These are phyloP conservation scores for Pseudogymnoascus sp. DNA, from an alignment of 2,329 filamentous ascomycete genomes.

Conservation along the genomic window DNA sequence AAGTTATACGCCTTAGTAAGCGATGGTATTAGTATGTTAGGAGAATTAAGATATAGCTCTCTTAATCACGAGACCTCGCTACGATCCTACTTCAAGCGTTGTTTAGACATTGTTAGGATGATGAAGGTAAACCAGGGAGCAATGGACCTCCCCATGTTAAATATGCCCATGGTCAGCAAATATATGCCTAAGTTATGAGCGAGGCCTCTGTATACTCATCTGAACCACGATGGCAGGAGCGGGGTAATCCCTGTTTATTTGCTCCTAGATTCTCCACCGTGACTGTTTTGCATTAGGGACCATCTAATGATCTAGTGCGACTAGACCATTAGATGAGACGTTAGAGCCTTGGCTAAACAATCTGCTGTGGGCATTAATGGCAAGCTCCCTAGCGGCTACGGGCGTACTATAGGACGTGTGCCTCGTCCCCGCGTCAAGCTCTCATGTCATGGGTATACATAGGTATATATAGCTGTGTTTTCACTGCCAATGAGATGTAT, in stretches of 20 bases:
- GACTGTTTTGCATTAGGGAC: neutral
- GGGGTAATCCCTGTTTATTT: neutral
- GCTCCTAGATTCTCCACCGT: neutral
- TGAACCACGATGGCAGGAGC: neutral
- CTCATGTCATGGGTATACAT: neutral
- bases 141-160: neutral
- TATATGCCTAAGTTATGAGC: neutral
- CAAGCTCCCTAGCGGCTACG: neutral
- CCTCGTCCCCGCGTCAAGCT: neutral
- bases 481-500: neutral
- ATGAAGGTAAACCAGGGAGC: neutral
- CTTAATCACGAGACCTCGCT: neutral
- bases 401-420: neutral
- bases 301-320: neutral
- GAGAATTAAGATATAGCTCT: neutral
- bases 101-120: neutral
- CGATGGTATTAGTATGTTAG: neutral
- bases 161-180: neutral
- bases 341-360: too few relatives aligned
- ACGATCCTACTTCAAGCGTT: neutral
- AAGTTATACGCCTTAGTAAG: neutral
- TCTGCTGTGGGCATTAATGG: too few relatives aligned
- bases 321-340: neutral
- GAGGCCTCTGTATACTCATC: neutral
- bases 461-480: neutral